Evolutionary conservation across 768 basidiomycete genomes (phyloP).

Genomic region (Panus rudis): DNA sequence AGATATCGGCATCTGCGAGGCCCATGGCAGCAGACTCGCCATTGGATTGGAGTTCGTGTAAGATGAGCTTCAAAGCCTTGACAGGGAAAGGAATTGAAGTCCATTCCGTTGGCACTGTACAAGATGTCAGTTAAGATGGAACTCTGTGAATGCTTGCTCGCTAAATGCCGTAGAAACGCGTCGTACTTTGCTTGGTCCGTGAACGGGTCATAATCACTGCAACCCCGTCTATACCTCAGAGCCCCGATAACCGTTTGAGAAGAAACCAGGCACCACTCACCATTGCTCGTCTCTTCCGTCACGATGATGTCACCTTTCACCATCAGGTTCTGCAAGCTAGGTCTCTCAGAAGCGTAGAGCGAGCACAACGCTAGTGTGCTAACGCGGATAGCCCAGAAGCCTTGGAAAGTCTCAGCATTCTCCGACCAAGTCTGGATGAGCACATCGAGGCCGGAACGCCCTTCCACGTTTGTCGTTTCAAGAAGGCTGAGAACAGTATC

Average conservation of each 20-base stretch:
- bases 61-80: constrained; percentile 85
- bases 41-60: constrained; percentile 76
- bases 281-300: constrained; percentile 69
- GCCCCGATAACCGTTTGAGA: neutral
- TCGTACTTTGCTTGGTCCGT: constrained; percentile 75
- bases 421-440: constrained; percentile 94
- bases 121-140: constrained; percentile 15
- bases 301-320: constrained; percentile 94
- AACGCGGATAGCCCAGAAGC: constrained; percentile 87
- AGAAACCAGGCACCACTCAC: constrained; percentile 38
- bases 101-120: constrained; percentile 77
- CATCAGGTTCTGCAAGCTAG: constrained; percentile 54
- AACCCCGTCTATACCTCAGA: neutral
- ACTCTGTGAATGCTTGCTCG: too few relatives aligned
- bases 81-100: constrained; percentile 82
- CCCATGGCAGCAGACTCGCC: constrained; percentile 68
- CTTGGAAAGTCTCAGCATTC: constrained; percentile 89
- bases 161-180: too few relatives aligned
- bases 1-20: constrained; percentile 29
- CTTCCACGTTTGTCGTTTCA: constrained; percentile 55
- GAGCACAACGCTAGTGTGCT: constrained; percentile 78
- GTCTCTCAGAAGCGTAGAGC: constrained; percentile 60
- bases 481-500: constrained; percentile 74
- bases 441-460: constrained; percentile 69
- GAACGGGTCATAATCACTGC: constrained; percentile 97